phyloP scores from a whole-genome alignment of 2,329 filamentous ascomycete species.

The Huntiella abstrusa region DNA sequence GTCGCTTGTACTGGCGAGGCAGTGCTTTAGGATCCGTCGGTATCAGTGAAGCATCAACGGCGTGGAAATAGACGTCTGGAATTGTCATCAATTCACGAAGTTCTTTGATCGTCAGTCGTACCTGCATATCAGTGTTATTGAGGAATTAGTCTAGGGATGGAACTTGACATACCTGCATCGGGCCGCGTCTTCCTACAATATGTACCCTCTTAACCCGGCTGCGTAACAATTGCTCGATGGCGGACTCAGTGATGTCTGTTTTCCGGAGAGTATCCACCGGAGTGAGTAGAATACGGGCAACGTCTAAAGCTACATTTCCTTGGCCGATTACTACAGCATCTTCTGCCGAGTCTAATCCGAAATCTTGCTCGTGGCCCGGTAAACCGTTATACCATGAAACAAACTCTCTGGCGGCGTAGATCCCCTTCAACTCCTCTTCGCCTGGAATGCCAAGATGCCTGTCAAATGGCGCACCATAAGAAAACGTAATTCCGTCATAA shows the following conservation, averaged over 20 bases:
- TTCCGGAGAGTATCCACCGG: slow-evolving; percentile 52
- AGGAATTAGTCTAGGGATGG: not conserved
- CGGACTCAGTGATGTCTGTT: slow-evolving; percentile 80
- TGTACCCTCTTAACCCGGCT: slow-evolving; percentile 64
- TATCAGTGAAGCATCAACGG: slow-evolving; percentile 46
- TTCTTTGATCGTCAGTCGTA: slow-evolving; percentile 91
- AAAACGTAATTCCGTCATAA: slow-evolving; percentile 82
- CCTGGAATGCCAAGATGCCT: slow-evolving; percentile 60
- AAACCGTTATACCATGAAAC: slow-evolving; percentile 98
- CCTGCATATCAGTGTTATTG: slow-evolving; percentile 27
- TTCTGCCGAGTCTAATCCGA: slow-evolving; percentile 46
- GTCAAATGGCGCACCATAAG: slow-evolving; percentile 81
- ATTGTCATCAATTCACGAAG: slow-evolving; percentile 72
- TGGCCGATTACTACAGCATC: slow-evolving; percentile 85
- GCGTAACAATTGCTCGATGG: slow-evolving; percentile 50
- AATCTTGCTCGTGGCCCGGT: slow-evolving; percentile 55
- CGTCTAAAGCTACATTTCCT: slow-evolving; percentile 88
- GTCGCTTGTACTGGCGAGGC: slow-evolving; percentile 53
- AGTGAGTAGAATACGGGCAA: slow-evolving; percentile 70
- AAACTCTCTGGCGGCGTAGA: slow-evolving; percentile 80
- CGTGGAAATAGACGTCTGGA: slow-evolving; percentile 49
- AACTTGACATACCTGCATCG: slow-evolving; percentile 46
- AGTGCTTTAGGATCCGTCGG: slow-evolving; percentile 50
- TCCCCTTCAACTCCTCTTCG: slow-evolving; percentile 50
- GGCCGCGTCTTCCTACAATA: slow-evolving; percentile 76